Base-by-base conservation (phyloP, 345 rosid genomes). In the Populus tremula region DNA sequence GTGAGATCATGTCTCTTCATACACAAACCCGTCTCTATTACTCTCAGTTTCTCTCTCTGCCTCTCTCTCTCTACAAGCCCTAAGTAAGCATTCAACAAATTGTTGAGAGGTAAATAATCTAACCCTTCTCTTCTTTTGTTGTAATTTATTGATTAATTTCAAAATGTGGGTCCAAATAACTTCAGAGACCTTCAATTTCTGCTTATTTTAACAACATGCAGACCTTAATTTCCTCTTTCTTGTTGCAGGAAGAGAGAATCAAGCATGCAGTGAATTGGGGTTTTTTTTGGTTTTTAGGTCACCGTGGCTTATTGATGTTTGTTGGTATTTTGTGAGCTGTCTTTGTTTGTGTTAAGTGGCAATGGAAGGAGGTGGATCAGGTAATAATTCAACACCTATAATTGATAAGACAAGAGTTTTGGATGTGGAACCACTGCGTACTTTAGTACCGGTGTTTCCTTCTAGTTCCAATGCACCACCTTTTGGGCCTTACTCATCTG, bases 351-450 rank as follows among this genome's bases (percentile, higher is more conserved):
- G 5, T 21, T 56, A 56, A 56, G 14, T 31, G 36, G 66, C 3
- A 50, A 90, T 91, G 96, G 92, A 87, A 76, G 86, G 87, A 76
- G 86, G 88, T 53, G 85, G 77, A 65, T 82, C 78, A n/a, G 84
- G 85, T 68, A 54, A 23, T 67, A 70, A 76, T 69, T 59, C 80
- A 62, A n/a, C 84, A n/a, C 47, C 66, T 77, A 74, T 73, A 67
- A 64, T 69, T 62, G 93, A 92, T 77, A 94, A 89, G 78, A 83
- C 90, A 1, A 85, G 85, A 78, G 97, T 94, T 56, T 82, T 89
- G 78, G 97, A 94, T 82, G 89, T 92, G 47, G 89, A 87, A 82
- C 98, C 98, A 3, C 76, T 94, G 43, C 92, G 96, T n/a, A 78
- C 82, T 82, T 83, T 94, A 77, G 85, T 59, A 49, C 98, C 97